Percentiles rank a stretch among this genome's conserved stretches.
phyloP scores from a whole-genome alignment of 1,284 basidiomycete genomes.

The Rhizopogon parksii region DNA sequence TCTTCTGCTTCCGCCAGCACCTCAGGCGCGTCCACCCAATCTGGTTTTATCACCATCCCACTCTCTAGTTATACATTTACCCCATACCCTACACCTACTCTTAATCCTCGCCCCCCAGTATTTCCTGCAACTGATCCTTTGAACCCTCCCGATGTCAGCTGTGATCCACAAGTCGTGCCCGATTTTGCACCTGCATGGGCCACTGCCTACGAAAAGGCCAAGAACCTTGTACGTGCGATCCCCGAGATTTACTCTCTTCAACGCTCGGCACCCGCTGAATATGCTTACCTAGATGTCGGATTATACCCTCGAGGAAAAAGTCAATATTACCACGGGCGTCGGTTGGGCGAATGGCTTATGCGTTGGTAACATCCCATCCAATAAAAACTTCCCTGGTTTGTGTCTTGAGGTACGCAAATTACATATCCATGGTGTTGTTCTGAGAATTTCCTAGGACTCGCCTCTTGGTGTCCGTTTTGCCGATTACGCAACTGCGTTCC shows the following conservation, averaged over 20 bases:
- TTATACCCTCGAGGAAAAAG: conserved; percentile 45
- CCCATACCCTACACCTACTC: conserved; percentile 39
- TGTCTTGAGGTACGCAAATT: conserved; percentile 48
- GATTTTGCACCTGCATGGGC: conserved; percentile 47
- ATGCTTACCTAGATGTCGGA: conserved; percentile 29
- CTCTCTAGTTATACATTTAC: conserved; percentile 32
- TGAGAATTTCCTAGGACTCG: conserved; percentile 32
- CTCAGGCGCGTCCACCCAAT: conserved; percentile 4
- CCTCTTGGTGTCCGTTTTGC: conserved; percentile 46
- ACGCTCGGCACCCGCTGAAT: background rate
- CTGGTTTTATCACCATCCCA: conserved; percentile 16
- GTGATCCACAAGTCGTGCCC: conserved; percentile 34
- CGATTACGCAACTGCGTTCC: conserved; percentile 58
- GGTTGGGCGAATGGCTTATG: conserved; percentile 58
- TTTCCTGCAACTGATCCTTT: conserved; percentile 39
- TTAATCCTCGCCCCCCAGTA: conserved; percentile 32
- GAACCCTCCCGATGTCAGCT: conserved; percentile 34
- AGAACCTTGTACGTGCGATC: conserved; percentile 4
- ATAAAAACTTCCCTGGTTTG: conserved; percentile 46
- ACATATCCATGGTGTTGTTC: background rate
- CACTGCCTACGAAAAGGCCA: conserved; percentile 39
- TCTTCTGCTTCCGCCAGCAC: conserved; percentile 1
- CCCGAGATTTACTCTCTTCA: background rate
- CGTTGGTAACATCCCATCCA: conserved; percentile 42
- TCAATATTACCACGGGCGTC: conserved; percentile 47